Base-by-base conservation (phyloP, 805 yeast species). In the Clavispora phyllophila region DNA sequence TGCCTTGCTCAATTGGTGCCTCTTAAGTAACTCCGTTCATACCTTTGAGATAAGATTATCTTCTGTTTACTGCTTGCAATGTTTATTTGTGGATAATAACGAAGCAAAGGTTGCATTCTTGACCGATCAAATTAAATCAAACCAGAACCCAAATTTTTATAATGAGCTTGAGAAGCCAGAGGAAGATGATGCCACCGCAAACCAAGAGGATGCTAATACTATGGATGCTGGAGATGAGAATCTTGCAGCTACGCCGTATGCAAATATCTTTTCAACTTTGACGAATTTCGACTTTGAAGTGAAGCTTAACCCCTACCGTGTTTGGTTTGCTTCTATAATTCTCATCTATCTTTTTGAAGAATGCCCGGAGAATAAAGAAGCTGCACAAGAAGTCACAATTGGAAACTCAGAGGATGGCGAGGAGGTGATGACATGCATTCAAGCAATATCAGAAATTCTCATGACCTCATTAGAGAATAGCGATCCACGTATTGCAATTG, bases 1-100 rank as follows among this genome's bases (percentile, higher is more conserved):
- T 23, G 88, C 95, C 0, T 67, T 93, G 39, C 56, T 91, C 24
- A 83, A 85, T 48, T 93, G 99, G 99, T 73, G 87, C 26, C 63
- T 91, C 7, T 75, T 70, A 45, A 78, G 82, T 4, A 87, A 86
- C 49, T 87, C 97, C 0, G 85, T 89, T 3, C 96, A 90, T 54
- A 65, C 81, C 0, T 93, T 93, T 60, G 90, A 87, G 47, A 74
- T 89, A 5, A 72, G 99, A 51, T 77, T 81, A 9, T 89, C 89
- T 2, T 78, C 96, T 4, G 70, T 79, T 4, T 63, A 70, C 31
- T 76, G 87, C 31, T 61, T 93, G 32, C 79, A 78, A 40, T 81
- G 91, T 0, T 87, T 81, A 48, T 78, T 90, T 44, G 63, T 73
- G 44, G 78, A 77, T 20, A 90, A 88, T 54, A 57, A 65, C 2